phyloP scores from a whole-genome alignment of 306 rosid species.

The Coriaria nepalensis region DNA sequence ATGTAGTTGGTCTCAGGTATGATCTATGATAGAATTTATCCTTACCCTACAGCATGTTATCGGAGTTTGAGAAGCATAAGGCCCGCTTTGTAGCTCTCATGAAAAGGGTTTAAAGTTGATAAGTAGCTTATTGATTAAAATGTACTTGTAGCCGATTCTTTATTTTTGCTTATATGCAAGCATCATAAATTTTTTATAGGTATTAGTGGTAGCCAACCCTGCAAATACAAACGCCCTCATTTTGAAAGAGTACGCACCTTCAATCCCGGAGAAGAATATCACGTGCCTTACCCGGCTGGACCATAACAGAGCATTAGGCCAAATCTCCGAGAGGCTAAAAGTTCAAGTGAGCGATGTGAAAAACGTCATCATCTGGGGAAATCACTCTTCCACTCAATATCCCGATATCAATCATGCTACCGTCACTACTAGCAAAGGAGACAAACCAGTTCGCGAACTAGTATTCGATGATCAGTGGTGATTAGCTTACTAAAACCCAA shows the following conservation, averaged over 20 bases:
- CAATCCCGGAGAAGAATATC: slow-evolving; percentile 66
- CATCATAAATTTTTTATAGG: slow-evolving; percentile 23
- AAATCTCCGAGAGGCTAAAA: slow-evolving; percentile 60
- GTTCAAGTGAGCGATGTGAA: slow-evolving; percentile 62
- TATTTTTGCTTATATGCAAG: slow-evolving; percentile 3
- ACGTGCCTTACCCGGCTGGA: slow-evolving; percentile 84
- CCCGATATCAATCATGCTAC: slow-evolving; percentile 87
- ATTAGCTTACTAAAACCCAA: background rate
- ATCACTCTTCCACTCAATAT: slow-evolving; percentile 89
- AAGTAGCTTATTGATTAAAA: too few species aligned
- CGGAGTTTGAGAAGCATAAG: too few species aligned
- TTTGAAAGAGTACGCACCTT: slow-evolving; percentile 74
- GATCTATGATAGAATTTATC: too few species aligned
- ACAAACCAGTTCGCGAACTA: slow-evolving; percentile 39
- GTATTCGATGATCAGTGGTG: slow-evolving; percentile 58
- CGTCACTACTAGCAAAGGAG: slow-evolving; percentile 17
- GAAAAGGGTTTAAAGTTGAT: too few species aligned
- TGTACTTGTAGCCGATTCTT: slow-evolving; percentile 1
- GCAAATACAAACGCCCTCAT: slow-evolving; percentile 86
- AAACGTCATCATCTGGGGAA: slow-evolving; percentile 85
- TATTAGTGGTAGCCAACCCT: slow-evolving; percentile 88
- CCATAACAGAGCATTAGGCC: slow-evolving; percentile 87
- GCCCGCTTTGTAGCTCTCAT: too few species aligned
- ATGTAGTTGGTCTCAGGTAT: too few species aligned
- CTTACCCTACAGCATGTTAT: too few species aligned